These are phyloP conservation scores for Aspergillus ustus DNA, from an alignment of 2,329 filamentous ascomycete species.

Conservation along the genomic window DNA sequence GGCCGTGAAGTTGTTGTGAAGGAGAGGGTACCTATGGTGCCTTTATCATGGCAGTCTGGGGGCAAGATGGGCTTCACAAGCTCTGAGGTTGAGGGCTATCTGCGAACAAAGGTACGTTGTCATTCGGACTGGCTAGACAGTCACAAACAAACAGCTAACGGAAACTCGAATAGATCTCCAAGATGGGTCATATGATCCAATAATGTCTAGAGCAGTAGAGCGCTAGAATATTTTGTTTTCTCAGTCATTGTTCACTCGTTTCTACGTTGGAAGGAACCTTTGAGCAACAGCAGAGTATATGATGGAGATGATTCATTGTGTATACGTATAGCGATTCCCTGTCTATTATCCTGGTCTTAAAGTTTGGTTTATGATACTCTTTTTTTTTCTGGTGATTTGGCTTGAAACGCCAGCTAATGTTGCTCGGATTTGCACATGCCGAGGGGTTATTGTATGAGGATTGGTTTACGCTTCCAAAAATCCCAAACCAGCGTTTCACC, in stretches of 20 bases:
- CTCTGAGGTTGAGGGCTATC: conserved; percentile 88
- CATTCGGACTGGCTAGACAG: background rate
- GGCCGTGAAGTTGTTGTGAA: conserved; percentile 84
- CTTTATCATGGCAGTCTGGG: conserved; percentile 84
- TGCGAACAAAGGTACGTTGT: conserved; percentile 82
- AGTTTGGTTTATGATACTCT: conserved; percentile 7
- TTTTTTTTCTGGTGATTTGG: conserved; percentile 7
- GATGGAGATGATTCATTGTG: conserved; percentile 10
- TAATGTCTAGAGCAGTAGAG: conserved; percentile 31
- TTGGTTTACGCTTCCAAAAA: background rate
- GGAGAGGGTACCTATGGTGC: conserved; percentile 94
- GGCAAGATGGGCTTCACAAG: conserved; percentile 80
- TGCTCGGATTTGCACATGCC: conserved; percentile 1
- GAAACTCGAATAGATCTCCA: conserved; percentile 67
- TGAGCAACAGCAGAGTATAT: background rate
- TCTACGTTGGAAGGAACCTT: background rate
- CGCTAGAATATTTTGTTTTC: background rate
- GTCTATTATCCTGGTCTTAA: conserved; percentile 1
- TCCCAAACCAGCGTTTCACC: background rate
- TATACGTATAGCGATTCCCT: conserved; percentile 9
- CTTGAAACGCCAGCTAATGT: conserved; percentile 1
- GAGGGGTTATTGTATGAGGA: background rate
- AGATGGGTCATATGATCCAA: conserved; percentile 78
- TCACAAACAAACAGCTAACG: conserved; percentile 12
- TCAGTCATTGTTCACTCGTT: background rate